Evolutionary conservation across 495 filamentous ascomycete genomes (phyloP).

Genomic region (Xylaria grammica): DNA sequence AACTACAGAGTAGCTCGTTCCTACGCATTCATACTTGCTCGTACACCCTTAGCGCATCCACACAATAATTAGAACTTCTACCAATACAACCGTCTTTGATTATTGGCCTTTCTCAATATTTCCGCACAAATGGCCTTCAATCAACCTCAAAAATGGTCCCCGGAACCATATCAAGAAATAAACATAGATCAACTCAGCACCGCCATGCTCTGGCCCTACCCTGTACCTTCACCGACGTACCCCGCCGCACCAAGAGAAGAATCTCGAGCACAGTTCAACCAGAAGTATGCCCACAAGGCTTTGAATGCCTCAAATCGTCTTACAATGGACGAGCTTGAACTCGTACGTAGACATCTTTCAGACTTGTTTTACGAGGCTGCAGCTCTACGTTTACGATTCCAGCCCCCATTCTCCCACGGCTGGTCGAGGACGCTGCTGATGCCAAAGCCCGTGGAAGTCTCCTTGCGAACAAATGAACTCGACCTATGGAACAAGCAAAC

Average conservation of each 20-base stretch:
- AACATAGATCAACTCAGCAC: slow-evolving; percentile 4
- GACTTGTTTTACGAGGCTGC: slow-evolving; percentile 28
- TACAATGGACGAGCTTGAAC: slow-evolving; percentile 26
- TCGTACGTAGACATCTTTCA: slow-evolving; percentile 28
- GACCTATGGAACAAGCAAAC: slow-evolving; percentile 31
- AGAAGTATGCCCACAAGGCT: slow-evolving; percentile 29
- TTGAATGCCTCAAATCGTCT: slow-evolving; percentile 24
- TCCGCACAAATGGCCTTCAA: slow-evolving; percentile 18
- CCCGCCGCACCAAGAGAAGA: slow-evolving; percentile 19
- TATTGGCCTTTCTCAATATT: slow-evolving; percentile 17
- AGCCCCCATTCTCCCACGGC: slow-evolving; percentile 21
- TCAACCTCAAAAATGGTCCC: slow-evolving; percentile 19
- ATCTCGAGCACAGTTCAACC: slow-evolving; percentile 19
- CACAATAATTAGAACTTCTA: slow-evolving; percentile 15
- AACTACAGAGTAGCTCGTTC: slow-evolving; percentile 13
- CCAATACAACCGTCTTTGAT: slow-evolving; percentile 16
- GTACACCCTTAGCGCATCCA: slow-evolving; percentile 13
- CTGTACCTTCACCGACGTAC: slow-evolving; percentile 20
- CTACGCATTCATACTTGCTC: slow-evolving; percentile 6
- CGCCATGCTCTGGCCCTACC: slow-evolving; percentile 22
- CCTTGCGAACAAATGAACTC: slow-evolving; percentile 18
- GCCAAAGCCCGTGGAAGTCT: slow-evolving; percentile 23
- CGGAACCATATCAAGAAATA: slow-evolving; percentile 23
- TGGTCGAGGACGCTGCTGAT: slow-evolving; percentile 26
- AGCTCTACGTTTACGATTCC: slow-evolving; percentile 16